A percentile compares a stretch with the other conserved stretches of the same genome.
Conservation (phyloP, 106 monocot species). For the Allium cepa region DNA sequence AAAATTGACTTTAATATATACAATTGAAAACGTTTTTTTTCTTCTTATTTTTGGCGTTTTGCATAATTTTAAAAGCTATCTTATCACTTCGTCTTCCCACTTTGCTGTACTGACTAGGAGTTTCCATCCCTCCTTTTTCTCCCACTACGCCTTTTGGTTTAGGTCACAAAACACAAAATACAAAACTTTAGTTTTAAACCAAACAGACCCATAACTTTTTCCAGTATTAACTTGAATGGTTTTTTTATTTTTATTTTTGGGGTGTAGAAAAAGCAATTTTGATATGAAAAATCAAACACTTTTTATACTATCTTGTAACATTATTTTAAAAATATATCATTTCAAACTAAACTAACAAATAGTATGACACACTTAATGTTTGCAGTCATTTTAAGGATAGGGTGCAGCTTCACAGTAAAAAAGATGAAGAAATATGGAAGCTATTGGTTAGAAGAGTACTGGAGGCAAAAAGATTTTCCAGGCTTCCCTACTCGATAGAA, state of each 20-base stretch:
- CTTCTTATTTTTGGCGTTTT: no score
- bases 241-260: neutral
- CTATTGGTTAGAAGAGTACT: conserved; percentile 42
- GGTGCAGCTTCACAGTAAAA: conserved; percentile 27
- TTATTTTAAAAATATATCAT: neutral
- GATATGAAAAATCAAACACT: neutral
- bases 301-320: neutral
- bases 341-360: neutral
- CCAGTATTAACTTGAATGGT: no score
- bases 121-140: no score
- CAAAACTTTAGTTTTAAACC: no score
- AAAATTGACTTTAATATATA: no score
- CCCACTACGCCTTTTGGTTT: no score
- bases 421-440: conserved; percentile 58
- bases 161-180: no score
- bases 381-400: conserved; percentile 65
- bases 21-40: no score
- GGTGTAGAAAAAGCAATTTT: neutral
- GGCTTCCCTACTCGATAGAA: neutral
- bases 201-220: no score
- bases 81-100: no score
- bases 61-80: no score
- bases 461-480: conserved; percentile 17
- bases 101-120: no score
- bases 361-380: neutral